phyloP scores from a whole-genome alignment of 2,329 filamentous ascomycete genomes.

The Botrytis tulipae region DNA sequence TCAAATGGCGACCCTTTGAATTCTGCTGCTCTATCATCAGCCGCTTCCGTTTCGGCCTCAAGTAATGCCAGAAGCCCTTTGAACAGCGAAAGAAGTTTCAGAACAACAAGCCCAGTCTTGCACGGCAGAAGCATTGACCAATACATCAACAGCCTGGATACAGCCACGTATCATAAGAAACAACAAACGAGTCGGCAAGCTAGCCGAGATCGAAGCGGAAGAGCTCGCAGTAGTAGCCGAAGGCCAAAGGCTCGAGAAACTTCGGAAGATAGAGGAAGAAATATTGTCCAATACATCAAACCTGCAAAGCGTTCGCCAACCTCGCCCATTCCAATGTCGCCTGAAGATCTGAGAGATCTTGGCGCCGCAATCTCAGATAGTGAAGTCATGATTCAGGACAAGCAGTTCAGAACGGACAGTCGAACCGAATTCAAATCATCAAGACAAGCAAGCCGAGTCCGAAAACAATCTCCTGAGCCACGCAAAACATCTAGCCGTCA shows the following conservation, averaged over 20 bases:
- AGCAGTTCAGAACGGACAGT: constrained; percentile 31
- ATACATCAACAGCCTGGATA: constrained; percentile 82
- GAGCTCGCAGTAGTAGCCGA: constrained; percentile 49
- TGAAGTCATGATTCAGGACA: constrained; percentile 33
- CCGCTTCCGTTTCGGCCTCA: constrained; percentile 54
- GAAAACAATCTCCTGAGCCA: constrained; percentile 35
- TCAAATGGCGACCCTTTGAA: constrained; percentile 37
- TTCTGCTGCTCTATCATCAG: constrained; percentile 44
- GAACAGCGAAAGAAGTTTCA: constrained; percentile 47
- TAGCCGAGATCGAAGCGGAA: constrained; percentile 44
- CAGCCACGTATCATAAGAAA: constrained; percentile 63
- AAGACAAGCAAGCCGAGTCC: constrained; percentile 39
- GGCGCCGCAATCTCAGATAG: constrained; percentile 41
- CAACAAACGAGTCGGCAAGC: constrained; percentile 48
- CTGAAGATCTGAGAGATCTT: constrained; percentile 72
- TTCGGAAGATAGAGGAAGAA: constrained; percentile 70
- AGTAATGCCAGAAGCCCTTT: constrained; percentile 44
- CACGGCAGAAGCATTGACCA: constrained; percentile 71
- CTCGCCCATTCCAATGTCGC: constrained; percentile 91
- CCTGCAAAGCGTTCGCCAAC: constrained; percentile 84
- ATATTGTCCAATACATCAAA: constrained; percentile 57
- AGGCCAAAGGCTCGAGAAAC: constrained; percentile 54
- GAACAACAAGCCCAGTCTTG: constrained; percentile 52
- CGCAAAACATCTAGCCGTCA: constrained; percentile 37
- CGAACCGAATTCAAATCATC: constrained; percentile 39